Evolutionary conservation across 2,329 filamentous ascomycete species (phyloP), one percentile per base, ranked within the genome.

Genomic region (Alternaria longipes): DNA sequence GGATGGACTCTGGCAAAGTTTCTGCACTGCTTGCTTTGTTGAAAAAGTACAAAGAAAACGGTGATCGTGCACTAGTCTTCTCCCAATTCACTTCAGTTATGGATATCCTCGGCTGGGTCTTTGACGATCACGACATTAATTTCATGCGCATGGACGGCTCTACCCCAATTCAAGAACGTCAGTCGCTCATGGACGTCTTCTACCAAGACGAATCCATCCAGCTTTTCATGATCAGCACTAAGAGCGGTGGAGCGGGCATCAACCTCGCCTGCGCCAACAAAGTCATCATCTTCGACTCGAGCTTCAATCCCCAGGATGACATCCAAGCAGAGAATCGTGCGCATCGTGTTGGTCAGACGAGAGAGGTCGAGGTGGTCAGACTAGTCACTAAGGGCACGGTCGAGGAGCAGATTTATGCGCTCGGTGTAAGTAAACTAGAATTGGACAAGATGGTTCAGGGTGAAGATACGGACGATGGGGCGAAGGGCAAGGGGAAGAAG

Each of bases 241-340:
- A 93, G 62, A 94, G 94, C 0, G 95, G 95, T 54, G 95, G 95
- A n/a, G 95, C 94, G 0, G 95, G 95, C 41, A 96, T 99, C 82
- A 99, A 99, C 79, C 82, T 99, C 56, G 95, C 94, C 8, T 92
- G 91, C 36, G 95, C 95, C 5, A 98, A 98, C 83, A 98, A 97
- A 80, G 94, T 99, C 69, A 88, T 99, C 79, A 95, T 99, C 73
- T 97, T 98, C 77, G 95, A 99, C 79, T 91, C 91, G 65, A 92
- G 90, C n/a, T 97, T 97, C 81, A 99, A 99, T 71, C 95, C 95
- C 0, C 95, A 99, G 76, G 94, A 98, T 69, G 95, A 99, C 75
- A 89, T 97, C n/a, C 95, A 99, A 78, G 95, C 95, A 0, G 95
- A 98, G 83, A 98, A 99, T 78, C 90, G 95, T 18, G 95, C 95